Evolutionary conservation across 805 yeast genomes (phyloP), one percentile per base, ranked within the genome.

Genomic region (Candida quercuum): DNA sequence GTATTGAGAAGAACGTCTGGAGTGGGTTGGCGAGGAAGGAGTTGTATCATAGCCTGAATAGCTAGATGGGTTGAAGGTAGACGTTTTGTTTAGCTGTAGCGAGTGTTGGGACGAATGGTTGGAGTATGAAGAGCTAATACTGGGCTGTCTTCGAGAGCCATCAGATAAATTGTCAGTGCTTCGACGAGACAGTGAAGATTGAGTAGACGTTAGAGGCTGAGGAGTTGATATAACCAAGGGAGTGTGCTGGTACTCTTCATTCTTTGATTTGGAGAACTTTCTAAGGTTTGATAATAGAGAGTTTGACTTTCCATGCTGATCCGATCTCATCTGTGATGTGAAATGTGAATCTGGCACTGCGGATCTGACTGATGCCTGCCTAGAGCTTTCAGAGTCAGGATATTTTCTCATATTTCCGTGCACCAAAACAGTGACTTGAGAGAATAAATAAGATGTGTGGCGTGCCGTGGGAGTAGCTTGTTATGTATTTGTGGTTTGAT

Each of bases 1-100:
- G 49, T 53, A 54, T 19, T 42, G 47, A 2, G 59, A 54, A 2
- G 57, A 48, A 15, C 54, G 50, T n/a, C 57, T 47, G 5, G 58
- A 55, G 31, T 49, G 51, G 1, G 42, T 43, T 15, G 57, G 54
- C 0, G 59, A 48, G 8, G 54, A 38, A 11, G 56, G 52, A 4
- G 37, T 28, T 2, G 51, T 32, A 15, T 52, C 57, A 31, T 50
- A 47, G 19, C 22, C 32, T 8, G 47, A 30, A 31, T 30, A 30
- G 29, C 45, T 49, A 6, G 52, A 44, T n/a, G 47, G 47, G 34
- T 53, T 50, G 28, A 52, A 22, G 0, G 54, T 46, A 8, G 56
- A 47, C 10, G 55, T 41, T 32, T 53, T 57, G 24, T 46, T 56
- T 22, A 57, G 38, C 6, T 50, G 52, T 16, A 44, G 40, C 1